Base-by-base conservation (phyloP, 257 asterid genomes). In the Euphrasia confusa region DNA sequence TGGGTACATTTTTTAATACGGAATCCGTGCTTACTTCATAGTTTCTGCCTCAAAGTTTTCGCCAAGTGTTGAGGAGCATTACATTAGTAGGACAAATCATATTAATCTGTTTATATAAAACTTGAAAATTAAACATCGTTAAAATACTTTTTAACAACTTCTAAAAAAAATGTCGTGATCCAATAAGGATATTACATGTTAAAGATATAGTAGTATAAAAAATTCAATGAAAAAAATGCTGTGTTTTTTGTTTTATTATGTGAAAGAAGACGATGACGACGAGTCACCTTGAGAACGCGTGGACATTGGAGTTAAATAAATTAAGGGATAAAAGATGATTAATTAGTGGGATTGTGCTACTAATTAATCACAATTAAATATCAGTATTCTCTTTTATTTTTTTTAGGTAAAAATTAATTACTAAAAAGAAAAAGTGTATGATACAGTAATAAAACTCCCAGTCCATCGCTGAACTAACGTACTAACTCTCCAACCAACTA, bases 271-370 rank as follows among this genome's bases (percentile, higher is more conserved):
- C 68, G 65, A 54, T 11, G 28, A 42, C 18, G 39, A 61, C 72
- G 77, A 78, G 78, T 71, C 75, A 69, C 8, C 5, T 12, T 27
- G 32, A 66, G 63, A 86, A 79, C 90, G 77, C 86, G 86, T 82
- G 81, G 86, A 42, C 50, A 10, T 13, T 13, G 40, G 27, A 14
- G 33, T 10, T 0, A n/a, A 58, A 44, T 40, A 35, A 45, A 45
- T 39, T 39, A 39, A 39, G 10, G 12, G 45, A 39, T 3, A 6
- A 39, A 39, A 39, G 45, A 39, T 45, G 50, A 11, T 45, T 45
- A 56, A 68, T 39, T 73, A 37, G 21, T 66, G 79, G 37, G 79
- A 7, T 70, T 60, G 70, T 74, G 75, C 78, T 75, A 80, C 82
- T 67, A 69, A 67, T 84, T 84, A 88, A 82, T 58, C 88, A 6